Evolutionary conservation across 768 basidiomycete genomes (phyloP), one percentile per base, ranked within the genome.

Genomic region (Krasilnikovozyma curviuscula): DNA sequence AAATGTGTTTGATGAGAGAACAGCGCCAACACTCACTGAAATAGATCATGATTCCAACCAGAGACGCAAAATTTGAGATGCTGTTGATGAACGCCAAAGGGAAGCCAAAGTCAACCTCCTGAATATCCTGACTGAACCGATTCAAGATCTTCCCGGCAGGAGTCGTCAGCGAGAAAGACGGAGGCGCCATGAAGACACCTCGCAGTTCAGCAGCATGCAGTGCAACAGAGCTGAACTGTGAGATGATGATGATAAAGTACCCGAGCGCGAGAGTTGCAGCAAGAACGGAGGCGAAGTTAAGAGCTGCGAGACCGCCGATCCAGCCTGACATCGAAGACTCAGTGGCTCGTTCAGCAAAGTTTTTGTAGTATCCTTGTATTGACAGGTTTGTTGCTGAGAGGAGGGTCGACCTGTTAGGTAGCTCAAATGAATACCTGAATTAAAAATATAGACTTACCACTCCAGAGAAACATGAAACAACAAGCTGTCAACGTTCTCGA

Each of bases 141-240:
- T 50, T 50, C 9, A 50, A 24, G n/a, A 50, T 28, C 28, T 44
- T 50, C n/a, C 49, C 49, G 1, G 46, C 25, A 5, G 33, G 14
- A 19, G 25, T 48, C 25, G 19, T 30, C 5, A 24, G 27, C n/a
- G 21, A 40, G 42, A 37, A 50, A 4, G 49, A 44, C 2, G 49
- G 49, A 28, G 49, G 1, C 12, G 49, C 29, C 4, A 18, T 3
- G 34, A 50, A 27, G 16, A 50, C 14, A 18, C 49, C 49, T 7
- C 12, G 10, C 34, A 50, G 49, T 23, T 50, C 49, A 19, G 13
- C 25, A n/a, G 16, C 27, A 28, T 43, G 49, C n/a, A 43, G 40
- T 21, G 28, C 23, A 5, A 38, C 33, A 3, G 44, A 32, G 28
- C 31, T 32, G 3, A 19, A 19, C 13, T 30, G 32, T 8, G 31